Conservation (phyloP, 441 rosid genomes). For the Hura crepitans region DNA sequence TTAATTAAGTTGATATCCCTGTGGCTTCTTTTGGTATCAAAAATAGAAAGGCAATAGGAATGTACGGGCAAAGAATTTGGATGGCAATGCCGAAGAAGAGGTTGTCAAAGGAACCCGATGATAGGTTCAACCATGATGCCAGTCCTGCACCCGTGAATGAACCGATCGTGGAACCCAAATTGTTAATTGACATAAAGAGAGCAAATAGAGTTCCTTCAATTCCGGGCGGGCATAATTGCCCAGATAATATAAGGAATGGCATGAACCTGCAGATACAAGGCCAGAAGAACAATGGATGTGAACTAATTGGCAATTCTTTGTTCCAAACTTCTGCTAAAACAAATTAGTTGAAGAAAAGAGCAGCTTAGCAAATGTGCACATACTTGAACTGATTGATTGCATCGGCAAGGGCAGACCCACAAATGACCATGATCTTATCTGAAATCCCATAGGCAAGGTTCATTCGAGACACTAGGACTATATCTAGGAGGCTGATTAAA, state of each 20-base stretch:
- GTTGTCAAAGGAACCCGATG: slow-evolving; percentile 81
- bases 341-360: slow-evolving; percentile 1
- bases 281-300: not conserved
- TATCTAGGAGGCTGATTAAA: slow-evolving; percentile 54
- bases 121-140: slow-evolving; percentile 68
- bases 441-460: slow-evolving; percentile 60
- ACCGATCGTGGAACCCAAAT: slow-evolving; percentile 76
- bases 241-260: slow-evolving; percentile 93
- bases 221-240: slow-evolving; percentile 91
- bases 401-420: slow-evolving; percentile 84
- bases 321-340: not conserved
- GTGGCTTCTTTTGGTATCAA: slow-evolving; percentile 89
- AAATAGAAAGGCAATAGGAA: slow-evolving; percentile 66
- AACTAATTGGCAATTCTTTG: not conserved
- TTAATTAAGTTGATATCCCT: slow-evolving; percentile 53
- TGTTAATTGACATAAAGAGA: slow-evolving; percentile 90
- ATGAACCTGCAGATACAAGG: slow-evolving; percentile 30
- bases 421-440: slow-evolving; percentile 76
- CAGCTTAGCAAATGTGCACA: slow-evolving; percentile 1
- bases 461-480: slow-evolving; percentile 60
- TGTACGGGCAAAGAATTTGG: slow-evolving; percentile 67
- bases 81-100: slow-evolving; percentile 57
- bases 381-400: slow-evolving; percentile 93
- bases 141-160: slow-evolving; percentile 81
- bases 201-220: slow-evolving; percentile 94